Percentiles rank a stretch among this genome's conserved stretches.
Conservation (phyloP, 2,329 filamentous ascomycete genomes). For the Ascochyta koolunga region DNA sequence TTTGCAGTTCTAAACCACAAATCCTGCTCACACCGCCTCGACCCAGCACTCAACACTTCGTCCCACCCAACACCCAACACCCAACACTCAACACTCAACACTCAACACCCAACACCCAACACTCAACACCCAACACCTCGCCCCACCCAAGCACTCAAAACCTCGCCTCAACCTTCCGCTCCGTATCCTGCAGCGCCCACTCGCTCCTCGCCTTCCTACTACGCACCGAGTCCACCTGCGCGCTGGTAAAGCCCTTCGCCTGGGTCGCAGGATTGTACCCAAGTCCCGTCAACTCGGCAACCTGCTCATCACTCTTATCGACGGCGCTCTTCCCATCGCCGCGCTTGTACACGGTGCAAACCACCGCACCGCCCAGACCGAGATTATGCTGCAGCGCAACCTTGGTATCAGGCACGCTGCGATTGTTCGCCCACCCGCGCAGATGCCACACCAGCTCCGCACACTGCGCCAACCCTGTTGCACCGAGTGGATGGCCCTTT, state of each 20-base stretch:
- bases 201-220: slow-evolving; percentile 70
- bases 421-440: slow-evolving; percentile 94
- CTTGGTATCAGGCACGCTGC: slow-evolving; percentile 70
- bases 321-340: slow-evolving; percentile 74
- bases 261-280: slow-evolving; percentile 93
- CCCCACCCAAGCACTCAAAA: slow-evolving; percentile 53
- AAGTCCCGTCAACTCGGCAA: slow-evolving; percentile 70
- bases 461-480: slow-evolving; percentile 93
- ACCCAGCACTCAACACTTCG: slow-evolving; percentile 61
- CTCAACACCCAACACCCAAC: background rate
- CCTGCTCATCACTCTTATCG: slow-evolving; percentile 65
- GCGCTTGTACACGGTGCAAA: slow-evolving; percentile 87
- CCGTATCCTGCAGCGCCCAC: slow-evolving; percentile 79
- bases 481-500: slow-evolving; percentile 93
- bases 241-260: slow-evolving; percentile 84
- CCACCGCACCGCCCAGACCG: slow-evolving; percentile 86
- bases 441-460: slow-evolving; percentile 95
- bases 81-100: too few relatives aligned
- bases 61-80: too few relatives aligned
- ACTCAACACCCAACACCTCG: background rate
- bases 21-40: too few relatives aligned
- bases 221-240: slow-evolving; percentile 71
- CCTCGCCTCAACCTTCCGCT: slow-evolving; percentile 74
- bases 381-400: slow-evolving; percentile 90
- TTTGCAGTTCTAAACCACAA: too few relatives aligned